Evolutionary conservation across 2,329 filamentous ascomycete species (phyloP).

Genomic region (Colletotrichum sp.): DNA sequence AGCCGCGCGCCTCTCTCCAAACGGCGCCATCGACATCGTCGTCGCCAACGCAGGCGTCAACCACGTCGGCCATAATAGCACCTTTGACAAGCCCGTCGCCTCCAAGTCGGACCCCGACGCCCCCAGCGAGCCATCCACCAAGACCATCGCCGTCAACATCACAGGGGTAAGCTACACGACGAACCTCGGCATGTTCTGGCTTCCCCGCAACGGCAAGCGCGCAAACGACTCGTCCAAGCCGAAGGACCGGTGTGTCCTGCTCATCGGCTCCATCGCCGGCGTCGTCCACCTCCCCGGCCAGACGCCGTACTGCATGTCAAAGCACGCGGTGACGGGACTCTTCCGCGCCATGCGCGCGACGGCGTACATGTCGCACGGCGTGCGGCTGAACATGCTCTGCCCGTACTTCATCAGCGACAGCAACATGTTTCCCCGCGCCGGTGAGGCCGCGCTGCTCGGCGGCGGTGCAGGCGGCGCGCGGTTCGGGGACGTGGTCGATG

Average conservation of each 20-base stretch:
- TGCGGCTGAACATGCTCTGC: slow-evolving; percentile 69
- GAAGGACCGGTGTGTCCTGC: slow-evolving; percentile 63
- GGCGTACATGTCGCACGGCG: slow-evolving; percentile 46
- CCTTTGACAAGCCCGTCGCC: slow-evolving; percentile 52
- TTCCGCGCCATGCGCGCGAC: slow-evolving; percentile 63
- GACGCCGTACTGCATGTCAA: slow-evolving; percentile 63
- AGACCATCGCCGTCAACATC: slow-evolving; percentile 66
- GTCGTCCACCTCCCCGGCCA: slow-evolving; percentile 47
- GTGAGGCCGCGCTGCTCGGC: slow-evolving; percentile 56
- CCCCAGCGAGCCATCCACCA: slow-evolving; percentile 49
- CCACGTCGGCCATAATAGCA: slow-evolving; percentile 27
- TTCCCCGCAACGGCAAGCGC: slow-evolving; percentile 46
- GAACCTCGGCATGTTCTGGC: slow-evolving; percentile 67
- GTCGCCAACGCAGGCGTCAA: slow-evolving; percentile 72
- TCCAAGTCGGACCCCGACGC: slow-evolving; percentile 45
- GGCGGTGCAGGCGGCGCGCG: slow-evolving; percentile 52
- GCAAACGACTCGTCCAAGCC: background rate
- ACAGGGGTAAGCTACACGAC: slow-evolving; percentile 69
- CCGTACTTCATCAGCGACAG: slow-evolving; percentile 71
- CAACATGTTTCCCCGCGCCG: slow-evolving; percentile 50
- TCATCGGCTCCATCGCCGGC: slow-evolving; percentile 68
- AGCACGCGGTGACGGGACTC: slow-evolving; percentile 70
- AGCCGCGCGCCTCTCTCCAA: slow-evolving; percentile 57
- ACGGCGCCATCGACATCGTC: slow-evolving; percentile 64
- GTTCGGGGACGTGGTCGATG: slow-evolving; percentile 66